Evolutionary conservation across 306 rosid genomes (phyloP).

Genomic region (Fragaria vesca): DNA sequence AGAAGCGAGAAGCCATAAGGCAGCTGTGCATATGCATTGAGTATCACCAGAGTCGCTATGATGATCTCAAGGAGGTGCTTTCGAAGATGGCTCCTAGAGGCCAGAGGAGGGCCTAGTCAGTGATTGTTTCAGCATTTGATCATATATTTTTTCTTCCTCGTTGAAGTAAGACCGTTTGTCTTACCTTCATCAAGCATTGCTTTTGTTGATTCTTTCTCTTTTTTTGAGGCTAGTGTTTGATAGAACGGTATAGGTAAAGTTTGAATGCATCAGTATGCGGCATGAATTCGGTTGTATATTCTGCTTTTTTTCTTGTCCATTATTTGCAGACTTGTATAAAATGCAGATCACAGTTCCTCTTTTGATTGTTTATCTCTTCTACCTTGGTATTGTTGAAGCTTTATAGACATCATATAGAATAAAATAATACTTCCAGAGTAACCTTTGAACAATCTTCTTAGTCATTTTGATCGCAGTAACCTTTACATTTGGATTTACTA

Average conservation of each 20-base stretch:
- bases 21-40: constrained; percentile 93
- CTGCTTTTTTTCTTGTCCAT: constrained; percentile 12
- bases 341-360: background rate
- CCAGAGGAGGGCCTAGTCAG: constrained; percentile 51
- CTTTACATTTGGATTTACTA: background rate
- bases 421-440: background rate
- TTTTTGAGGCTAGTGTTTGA: constrained; percentile 13
- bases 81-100: constrained; percentile 47
- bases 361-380: background rate
- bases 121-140: constrained; percentile 1
- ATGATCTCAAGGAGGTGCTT: constrained; percentile 67
- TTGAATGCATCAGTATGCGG: background rate
- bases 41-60: constrained; percentile 73
- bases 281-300: constrained; percentile 23
- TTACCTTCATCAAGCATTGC: constrained; percentile 13
- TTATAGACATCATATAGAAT: background rate
- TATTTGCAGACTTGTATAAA: background rate
- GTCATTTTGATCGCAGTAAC: background rate
- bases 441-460: background rate
- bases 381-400: background rate
- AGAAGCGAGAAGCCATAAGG: constrained; percentile 91
- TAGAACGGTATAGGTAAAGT: constrained; percentile 14
- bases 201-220: constrained; percentile 33
- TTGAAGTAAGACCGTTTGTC: constrained; percentile 27
- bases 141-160: background rate